A percentile compares a stretch with the other conserved stretches of the same genome.
Conservation (phyloP, 148 eudicot genomes). For the Rhododendron simsii region DNA sequence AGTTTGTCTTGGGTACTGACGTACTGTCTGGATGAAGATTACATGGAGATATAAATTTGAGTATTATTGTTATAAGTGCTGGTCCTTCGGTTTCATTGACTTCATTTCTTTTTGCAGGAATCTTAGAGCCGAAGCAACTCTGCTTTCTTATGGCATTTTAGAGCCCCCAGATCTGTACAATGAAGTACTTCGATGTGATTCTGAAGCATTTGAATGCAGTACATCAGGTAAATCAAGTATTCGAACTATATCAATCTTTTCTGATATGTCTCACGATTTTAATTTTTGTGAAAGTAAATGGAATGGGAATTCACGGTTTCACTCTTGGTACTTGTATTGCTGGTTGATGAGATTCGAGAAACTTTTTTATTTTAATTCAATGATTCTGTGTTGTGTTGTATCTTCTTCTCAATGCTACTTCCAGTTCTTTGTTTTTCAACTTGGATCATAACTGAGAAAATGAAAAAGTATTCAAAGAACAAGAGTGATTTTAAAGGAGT, state of each 20-base stretch:
- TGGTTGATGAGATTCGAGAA: neutral
- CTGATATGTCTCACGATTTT: neutral
- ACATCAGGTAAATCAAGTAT: conserved; percentile 59
- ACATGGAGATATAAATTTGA: neutral
- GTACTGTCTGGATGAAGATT: neutral
- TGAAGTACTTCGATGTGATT: conserved; percentile 61
- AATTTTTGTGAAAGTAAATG: neutral
- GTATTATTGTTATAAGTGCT: neutral
- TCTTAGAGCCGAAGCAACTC: conserved; percentile 46
- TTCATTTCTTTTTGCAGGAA: conserved; percentile 39
- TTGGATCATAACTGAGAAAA: neutral
- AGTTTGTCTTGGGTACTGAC: neutral
- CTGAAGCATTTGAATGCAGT: conserved; percentile 57
- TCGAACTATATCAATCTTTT: conserved; percentile 4
- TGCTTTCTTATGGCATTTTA: conserved; percentile 22
- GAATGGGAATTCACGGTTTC: neutral
- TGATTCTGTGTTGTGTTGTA: neutral
- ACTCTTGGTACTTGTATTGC: neutral
- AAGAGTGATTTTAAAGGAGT: neutral
- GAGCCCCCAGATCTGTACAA: conserved; percentile 52
- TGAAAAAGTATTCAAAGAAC: neutral
- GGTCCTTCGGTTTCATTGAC: neutral
- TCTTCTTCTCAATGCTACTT: neutral
- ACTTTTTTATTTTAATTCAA: neutral
- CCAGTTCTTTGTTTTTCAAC: neutral